Evolutionary conservation across 116 monocot species (phyloP).

Genomic region (Zostera marina): DNA sequence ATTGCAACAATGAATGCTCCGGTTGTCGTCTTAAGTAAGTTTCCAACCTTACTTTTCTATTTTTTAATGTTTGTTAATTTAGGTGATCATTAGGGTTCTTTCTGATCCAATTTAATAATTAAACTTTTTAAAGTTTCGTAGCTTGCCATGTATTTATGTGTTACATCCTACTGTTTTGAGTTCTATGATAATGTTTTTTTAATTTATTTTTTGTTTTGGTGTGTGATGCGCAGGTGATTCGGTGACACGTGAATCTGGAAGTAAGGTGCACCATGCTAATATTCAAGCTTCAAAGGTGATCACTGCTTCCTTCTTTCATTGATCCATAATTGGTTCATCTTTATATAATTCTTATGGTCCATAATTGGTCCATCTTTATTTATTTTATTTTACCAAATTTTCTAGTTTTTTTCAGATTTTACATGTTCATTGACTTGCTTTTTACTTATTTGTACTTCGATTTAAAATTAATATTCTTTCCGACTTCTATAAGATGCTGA

Average conservation of each 20-base stretch:
- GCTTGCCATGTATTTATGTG: no score
- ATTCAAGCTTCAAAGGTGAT: conserved; percentile 79
- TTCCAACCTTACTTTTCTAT: not conserved
- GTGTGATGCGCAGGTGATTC: conserved; percentile 57
- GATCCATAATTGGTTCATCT: not conserved
- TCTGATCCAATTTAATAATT: no score
- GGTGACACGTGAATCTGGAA: conserved; percentile 65
- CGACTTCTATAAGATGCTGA: not conserved
- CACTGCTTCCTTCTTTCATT: not conserved
- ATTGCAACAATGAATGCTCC: conserved; percentile 17
- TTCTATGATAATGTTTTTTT: not conserved
- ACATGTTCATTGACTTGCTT: no score
- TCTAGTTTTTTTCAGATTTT: not conserved
- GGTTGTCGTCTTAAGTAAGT: conserved; percentile 23
- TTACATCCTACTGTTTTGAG: no score
- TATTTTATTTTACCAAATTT: not conserved
- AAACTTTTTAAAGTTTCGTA: no score
- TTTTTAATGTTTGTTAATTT: not conserved
- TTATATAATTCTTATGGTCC: not conserved
- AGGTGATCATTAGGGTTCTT: no score
- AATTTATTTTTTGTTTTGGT: not conserved
- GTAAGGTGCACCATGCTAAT: conserved; percentile 78
- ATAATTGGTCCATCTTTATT: not conserved
- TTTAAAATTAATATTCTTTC: no score
- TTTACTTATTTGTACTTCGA: no score